Evolutionary conservation across 139 green algal genomes (phyloP).

Genomic region (Chlamydomonas incerta): DNA sequence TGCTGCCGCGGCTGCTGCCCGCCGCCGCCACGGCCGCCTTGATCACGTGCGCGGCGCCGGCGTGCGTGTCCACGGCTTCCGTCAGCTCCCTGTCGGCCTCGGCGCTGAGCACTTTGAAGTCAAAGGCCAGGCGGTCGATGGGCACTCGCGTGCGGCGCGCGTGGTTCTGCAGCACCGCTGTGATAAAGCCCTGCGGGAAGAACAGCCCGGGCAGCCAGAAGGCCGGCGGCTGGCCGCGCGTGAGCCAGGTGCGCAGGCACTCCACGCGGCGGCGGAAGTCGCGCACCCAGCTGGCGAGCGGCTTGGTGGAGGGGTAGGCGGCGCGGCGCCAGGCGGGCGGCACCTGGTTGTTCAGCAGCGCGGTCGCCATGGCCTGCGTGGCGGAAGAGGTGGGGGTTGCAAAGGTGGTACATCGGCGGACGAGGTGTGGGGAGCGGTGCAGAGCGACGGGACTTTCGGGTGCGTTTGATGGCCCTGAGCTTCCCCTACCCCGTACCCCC

Average conservation of each 20-base stretch:
- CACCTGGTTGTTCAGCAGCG: conserved; percentile 74
- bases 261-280: conserved; percentile 75
- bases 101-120: conserved; percentile 58
- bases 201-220: conserved; percentile 91
- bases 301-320: conserved; percentile 85
- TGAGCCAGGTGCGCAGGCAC: conserved; percentile 79
- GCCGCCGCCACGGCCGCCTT: conserved; percentile 1
- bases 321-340: conserved; percentile 73
- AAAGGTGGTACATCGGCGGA: too few species aligned
- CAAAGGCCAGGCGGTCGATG: conserved; percentile 82
- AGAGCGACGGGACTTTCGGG: too few species aligned
- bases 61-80: neutral
- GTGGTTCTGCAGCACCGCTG: conserved; percentile 82
- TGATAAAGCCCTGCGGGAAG: conserved; percentile 91
- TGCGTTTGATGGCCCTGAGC: too few species aligned
- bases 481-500: too few species aligned
- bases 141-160: conserved; percentile 71
- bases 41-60: neutral
- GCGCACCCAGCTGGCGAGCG: conserved; percentile 76
- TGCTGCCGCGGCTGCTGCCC: neutral
- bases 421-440: neutral
- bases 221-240: conserved; percentile 65
- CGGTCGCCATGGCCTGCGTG: conserved; percentile 9
- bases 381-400: neutral
- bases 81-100: neutral